A percentile compares a stretch with the other conserved stretches of the same genome.
These are phyloP conservation scores for Annulohypoxylon maeteangense DNA, from an alignment of 495 filamentous ascomycete genomes.

Conservation along the genomic window DNA sequence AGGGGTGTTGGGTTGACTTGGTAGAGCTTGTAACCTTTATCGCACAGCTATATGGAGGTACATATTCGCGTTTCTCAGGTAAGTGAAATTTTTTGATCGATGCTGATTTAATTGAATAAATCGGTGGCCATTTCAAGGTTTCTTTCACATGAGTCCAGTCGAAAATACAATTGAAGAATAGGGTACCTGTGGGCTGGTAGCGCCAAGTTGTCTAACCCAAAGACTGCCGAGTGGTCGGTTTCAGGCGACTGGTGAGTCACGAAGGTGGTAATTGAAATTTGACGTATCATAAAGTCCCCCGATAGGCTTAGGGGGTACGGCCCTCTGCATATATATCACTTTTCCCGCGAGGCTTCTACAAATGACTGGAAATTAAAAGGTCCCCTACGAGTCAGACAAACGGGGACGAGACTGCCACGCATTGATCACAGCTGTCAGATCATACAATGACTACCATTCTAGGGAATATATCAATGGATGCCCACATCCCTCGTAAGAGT, in stretches of 20 bases:
- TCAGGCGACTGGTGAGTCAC: background rate
- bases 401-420: background rate
- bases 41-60: background rate
- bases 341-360: background rate
- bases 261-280: background rate
- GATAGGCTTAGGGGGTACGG: background rate
- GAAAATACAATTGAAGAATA: no score
- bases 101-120: no score
- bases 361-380: background rate
- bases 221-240: no score
- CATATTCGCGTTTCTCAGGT: background rate
- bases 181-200: no score
- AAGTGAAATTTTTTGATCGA: no score
- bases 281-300: background rate
- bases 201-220: no score
- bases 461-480: background rate
- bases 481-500: background rate
- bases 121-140: no score
- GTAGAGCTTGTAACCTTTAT: background rate
- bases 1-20: background rate
- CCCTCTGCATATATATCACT: background rate
- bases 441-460: background rate
- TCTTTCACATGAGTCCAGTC: no score
- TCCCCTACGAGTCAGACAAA: background rate
- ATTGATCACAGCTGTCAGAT: background rate